Evolutionary conservation across 192 early-diverging fungal species (phyloP).

Genomic region (Cetraspora pellucida): DNA sequence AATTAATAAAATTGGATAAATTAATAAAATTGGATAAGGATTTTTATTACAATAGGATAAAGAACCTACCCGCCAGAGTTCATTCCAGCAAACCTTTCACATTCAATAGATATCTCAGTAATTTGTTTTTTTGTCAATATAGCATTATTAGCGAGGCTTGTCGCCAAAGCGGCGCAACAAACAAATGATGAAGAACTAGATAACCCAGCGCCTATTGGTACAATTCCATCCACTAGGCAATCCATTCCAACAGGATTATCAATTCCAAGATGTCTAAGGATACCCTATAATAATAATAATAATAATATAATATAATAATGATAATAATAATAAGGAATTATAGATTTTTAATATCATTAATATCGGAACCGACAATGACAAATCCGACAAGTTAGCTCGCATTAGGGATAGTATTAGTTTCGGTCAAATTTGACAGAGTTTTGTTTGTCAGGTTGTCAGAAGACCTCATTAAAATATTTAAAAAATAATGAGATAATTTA

Average conservation of each 20-base stretch:
- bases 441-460: too few relatives aligned
- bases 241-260: constrained; percentile 60
- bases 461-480: too few relatives aligned
- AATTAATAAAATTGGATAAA: background rate
- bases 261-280: constrained; percentile 55
- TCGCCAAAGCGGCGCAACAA: constrained; percentile 74
- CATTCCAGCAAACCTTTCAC: constrained; percentile 81
- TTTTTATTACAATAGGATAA: background rate
- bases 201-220: constrained; percentile 83
- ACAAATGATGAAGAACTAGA: constrained; percentile 87
- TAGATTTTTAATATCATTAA: background rate
- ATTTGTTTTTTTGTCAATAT: constrained; percentile 55
- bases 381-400: too few relatives aligned
- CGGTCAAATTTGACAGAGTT: too few relatives aligned
- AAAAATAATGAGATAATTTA: constrained; percentile 10
- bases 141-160: constrained; percentile 55
- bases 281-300: constrained; percentile 42
- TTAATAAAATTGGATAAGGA: background rate
- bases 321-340: background rate
- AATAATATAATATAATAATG: background rate
- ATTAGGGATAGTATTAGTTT: too few relatives aligned
- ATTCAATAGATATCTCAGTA: constrained; percentile 73
- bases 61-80: constrained; percentile 33
- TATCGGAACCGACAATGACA: background rate
- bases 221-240: constrained; percentile 75